These are phyloP conservation scores for Aphanocladium album DNA, from an alignment of 2,329 filamentous ascomycete species.

Conservation along the genomic window DNA sequence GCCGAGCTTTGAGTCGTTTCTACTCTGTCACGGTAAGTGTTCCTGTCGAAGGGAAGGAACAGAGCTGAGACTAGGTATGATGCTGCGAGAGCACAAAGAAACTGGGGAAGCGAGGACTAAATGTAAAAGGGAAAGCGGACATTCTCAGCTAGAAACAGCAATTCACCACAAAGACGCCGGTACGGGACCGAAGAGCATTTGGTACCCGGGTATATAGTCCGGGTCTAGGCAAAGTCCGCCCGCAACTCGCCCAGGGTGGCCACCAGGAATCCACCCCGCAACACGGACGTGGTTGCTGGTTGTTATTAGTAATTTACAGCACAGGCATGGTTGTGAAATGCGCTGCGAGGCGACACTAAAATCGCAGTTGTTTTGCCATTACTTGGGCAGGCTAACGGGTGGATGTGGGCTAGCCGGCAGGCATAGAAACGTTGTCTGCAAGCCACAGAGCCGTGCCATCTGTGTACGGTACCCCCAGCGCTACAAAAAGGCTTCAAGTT, in stretches of 20 bases:
- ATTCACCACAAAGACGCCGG: neutral
- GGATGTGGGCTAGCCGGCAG: neutral
- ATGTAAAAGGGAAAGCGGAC: neutral
- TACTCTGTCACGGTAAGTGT: too few relatives aligned
- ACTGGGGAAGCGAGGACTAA: neutral
- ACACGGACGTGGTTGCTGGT: neutral
- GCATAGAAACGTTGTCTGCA: neutral
- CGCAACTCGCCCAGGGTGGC: slow-evolving; percentile 1
- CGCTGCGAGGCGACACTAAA: neutral
- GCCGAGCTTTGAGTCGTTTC: neutral
- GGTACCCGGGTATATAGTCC: slow-evolving; percentile 4
- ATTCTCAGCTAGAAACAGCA: neutral
- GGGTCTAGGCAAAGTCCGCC: slow-evolving; percentile 10
- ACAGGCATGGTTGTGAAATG: neutral
- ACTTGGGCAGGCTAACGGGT: neutral
- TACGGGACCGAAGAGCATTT: slow-evolving; percentile 8
- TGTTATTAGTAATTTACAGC: neutral
- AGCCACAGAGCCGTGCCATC: neutral
- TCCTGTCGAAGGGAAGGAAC: neutral
- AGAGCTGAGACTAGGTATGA: neutral
- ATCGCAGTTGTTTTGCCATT: neutral
- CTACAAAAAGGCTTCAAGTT: too few relatives aligned
- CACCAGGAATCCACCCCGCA: slow-evolving; percentile 3
- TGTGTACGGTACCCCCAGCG: slow-evolving; percentile 7
- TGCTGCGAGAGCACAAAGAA: too few relatives aligned